Percentiles rank a stretch among this genome's conserved stretches.
Conservation (phyloP, 1,284 basidiomycete species). For the Fomitiporia mediterranea region DNA sequence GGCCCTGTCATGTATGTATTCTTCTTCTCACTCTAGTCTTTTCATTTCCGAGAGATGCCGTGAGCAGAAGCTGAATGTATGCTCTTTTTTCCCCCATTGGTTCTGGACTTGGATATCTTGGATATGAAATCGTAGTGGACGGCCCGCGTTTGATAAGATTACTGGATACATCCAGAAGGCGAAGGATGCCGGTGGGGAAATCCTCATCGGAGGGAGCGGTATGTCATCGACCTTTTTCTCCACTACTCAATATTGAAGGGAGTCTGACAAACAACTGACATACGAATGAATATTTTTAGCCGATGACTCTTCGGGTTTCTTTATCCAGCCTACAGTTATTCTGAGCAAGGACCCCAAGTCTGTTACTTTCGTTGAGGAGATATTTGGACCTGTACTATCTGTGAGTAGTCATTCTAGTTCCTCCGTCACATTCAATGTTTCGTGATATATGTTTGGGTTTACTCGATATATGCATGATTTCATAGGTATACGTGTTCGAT, state of each 20-base stretch:
- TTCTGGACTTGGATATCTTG: not conserved
- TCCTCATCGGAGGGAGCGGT: constrained; percentile 84
- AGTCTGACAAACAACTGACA: not conserved
- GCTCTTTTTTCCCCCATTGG: no score
- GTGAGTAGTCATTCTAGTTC: no score
- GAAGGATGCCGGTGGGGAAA: constrained; percentile 82
- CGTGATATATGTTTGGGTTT: constrained; percentile 25
- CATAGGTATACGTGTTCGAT: constrained; percentile 77
- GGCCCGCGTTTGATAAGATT: constrained; percentile 87
- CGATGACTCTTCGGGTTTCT: constrained; percentile 92
- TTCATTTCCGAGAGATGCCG: not conserved
- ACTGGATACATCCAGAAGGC: constrained; percentile 84
- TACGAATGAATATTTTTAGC: constrained; percentile 39
- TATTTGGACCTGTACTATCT: constrained; percentile 96
- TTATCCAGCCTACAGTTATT: constrained; percentile 92
- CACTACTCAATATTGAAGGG: not conserved
- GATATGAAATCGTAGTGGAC: constrained; percentile 49
- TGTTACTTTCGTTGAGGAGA: constrained; percentile 91
- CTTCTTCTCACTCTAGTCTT: not conserved
- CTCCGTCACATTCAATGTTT: no score
- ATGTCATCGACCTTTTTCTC: constrained; percentile 23
- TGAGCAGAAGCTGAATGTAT: not conserved
- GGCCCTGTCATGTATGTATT: constrained; percentile 89
- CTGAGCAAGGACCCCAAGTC: constrained; percentile 89
- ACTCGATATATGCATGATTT: constrained; percentile 15